Evolutionary conservation across 179 eudicot genomes (phyloP), one percentile per base, ranked within the genome.

Genomic region (Carnegiea gigantea): DNA sequence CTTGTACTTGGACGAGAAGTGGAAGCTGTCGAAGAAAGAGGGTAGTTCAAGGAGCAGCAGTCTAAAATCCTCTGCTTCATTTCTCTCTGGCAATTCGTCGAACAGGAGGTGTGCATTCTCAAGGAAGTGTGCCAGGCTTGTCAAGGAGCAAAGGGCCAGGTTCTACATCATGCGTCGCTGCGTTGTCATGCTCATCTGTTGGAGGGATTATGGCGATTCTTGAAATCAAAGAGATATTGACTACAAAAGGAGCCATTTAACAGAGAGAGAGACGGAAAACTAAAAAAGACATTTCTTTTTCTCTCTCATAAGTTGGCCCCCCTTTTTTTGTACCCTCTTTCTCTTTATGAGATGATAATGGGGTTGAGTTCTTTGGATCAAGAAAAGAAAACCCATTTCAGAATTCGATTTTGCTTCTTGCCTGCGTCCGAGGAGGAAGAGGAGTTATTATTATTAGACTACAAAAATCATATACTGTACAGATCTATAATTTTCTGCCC

Each of bases 151-250:
- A 54, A 88, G 98, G 38, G 98, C 98, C 11, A 87, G 91, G 72
- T 95, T 93, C 48, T 95, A 95, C 82, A 95, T 95, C 86, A 89
- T 95, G 90, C 82, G 95, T 74, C 88, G 98, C 0, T 95, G 98
- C 76, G 93, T 95, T 68, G 90, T 92, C 33, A 93, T 93, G 95
- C 90, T 93, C 68, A 71, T 92, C 59, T 92, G 98, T 77, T 95
- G 95, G 95, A 87, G 92, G 11, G 97, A 95, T 10, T 93, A 90
- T 59, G 78, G 82, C 4, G 98, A 95, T 84, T 90, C 93, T 6
- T 91, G 86, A 90, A 49, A 10, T 18, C 14, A 20, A n/a, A 59
- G 65, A 33, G 21, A 68, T n/a, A 75, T 21, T 12, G 4, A 23
- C 26, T 48, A 36, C 1, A 53, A 38, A 48, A 62, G 70, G 48